Evolutionary conservation across 2,329 filamentous ascomycete species (phyloP).

Genomic region (Aspergillus carbonarius): DNA sequence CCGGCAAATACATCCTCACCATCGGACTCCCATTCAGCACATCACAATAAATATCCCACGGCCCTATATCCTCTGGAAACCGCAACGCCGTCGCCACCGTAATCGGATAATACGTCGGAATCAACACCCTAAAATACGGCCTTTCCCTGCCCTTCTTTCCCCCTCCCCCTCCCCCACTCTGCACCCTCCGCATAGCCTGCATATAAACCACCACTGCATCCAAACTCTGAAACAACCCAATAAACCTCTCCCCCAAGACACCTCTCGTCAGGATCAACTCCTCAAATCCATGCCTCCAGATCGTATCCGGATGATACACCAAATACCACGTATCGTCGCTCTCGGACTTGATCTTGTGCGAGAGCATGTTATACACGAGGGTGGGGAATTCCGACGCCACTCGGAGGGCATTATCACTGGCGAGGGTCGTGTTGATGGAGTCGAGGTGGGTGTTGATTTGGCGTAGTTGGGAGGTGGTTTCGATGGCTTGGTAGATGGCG

Average conservation of each 20-base stretch:
- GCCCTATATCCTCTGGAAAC: background rate
- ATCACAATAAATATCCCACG: background rate
- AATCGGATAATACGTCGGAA: background rate
- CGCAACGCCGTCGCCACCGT: background rate
- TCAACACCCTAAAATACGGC: background rate
- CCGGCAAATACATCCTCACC: background rate
- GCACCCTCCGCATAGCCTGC: background rate
- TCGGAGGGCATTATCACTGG: background rate
- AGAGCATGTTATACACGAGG: background rate
- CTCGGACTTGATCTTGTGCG: background rate
- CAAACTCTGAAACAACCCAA: background rate
- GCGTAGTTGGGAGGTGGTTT: background rate
- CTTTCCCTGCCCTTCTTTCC: background rate
- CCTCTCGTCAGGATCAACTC: background rate
- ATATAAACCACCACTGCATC: background rate
- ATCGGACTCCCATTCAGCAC: background rate
- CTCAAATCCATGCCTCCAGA: background rate
- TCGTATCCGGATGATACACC: background rate
- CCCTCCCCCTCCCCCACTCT: background rate
- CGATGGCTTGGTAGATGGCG: background rate
- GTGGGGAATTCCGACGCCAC: background rate
- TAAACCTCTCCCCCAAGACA: background rate
- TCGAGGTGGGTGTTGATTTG: background rate
- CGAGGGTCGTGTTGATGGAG: background rate
- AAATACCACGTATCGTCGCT: background rate